A percentile compares a stretch with the other conserved stretches of the same genome.
Conservation (phyloP, 164 flowering plant genomes). For the Dillenia turbinata region DNA sequence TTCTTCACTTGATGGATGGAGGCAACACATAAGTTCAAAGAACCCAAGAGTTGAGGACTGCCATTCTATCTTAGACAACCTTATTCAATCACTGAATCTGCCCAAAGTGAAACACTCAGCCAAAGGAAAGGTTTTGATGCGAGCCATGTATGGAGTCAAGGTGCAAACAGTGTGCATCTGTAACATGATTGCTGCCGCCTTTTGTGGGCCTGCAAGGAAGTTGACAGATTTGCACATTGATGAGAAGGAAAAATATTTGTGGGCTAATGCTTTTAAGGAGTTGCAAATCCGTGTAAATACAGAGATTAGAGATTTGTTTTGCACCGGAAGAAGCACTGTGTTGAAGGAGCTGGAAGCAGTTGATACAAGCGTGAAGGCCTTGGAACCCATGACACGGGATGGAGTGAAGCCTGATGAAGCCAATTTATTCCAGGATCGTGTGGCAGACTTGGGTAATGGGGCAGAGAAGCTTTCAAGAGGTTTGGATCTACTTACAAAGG, state of each 20-base stretch:
- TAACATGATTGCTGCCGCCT: constrained; percentile 54
- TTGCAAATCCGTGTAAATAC: constrained; percentile 50
- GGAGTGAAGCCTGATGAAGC: constrained; percentile 21
- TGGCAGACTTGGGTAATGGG: constrained; percentile 28
- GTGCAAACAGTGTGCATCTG: constrained; percentile 62
- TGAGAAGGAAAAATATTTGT: constrained; percentile 40
- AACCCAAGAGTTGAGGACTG: constrained; percentile 56
- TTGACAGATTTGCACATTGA: constrained; percentile 46
- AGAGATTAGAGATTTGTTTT: constrained; percentile 33
- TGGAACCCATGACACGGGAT: constrained; percentile 37
- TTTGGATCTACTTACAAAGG: constrained; percentile 55
- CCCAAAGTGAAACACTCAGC: constrained; percentile 75
- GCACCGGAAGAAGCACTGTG: constrained; percentile 24
- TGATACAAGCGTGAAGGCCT: constrained; percentile 32
- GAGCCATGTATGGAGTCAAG: constrained; percentile 84
- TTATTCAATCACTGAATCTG: constrained; percentile 39
- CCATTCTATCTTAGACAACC: constrained; percentile 31
- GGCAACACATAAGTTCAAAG: constrained; percentile 43
- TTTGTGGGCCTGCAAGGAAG: constrained; percentile 52
- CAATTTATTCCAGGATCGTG: constrained; percentile 26
- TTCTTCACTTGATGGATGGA: constrained; percentile 67
- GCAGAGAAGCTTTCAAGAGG: constrained; percentile 52
- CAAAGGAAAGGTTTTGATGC: constrained; percentile 83
- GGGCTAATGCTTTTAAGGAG: constrained; percentile 59
- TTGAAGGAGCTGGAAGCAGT: constrained; percentile 72